Conservation (phyloP, 1,284 basidiomycete genomes). For the Taiwanofungus camphoratus region DNA sequence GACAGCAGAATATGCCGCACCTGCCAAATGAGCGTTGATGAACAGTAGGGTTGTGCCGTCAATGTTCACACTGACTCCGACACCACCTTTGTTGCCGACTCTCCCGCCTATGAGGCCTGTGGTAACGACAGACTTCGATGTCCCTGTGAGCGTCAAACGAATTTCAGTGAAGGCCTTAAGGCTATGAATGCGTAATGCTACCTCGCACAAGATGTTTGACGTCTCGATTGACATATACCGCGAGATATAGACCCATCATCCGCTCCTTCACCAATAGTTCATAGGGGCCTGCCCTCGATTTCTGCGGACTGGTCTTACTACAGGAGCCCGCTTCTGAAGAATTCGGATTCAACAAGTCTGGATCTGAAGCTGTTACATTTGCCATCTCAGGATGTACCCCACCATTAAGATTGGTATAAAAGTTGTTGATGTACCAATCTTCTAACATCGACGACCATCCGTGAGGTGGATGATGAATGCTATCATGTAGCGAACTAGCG, state of each 20-base stretch:
- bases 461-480: slow-evolving; percentile 22
- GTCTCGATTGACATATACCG: slow-evolving; percentile 68
- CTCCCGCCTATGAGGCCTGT: slow-evolving; percentile 84
- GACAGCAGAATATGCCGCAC: slow-evolving; percentile 31
- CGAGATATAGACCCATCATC: slow-evolving; percentile 83
- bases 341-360: slow-evolving; percentile 5
- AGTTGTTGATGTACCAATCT: slow-evolving; percentile 56
- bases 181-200: slow-evolving; percentile 19
- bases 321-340: slow-evolving; percentile 13
- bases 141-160: slow-evolving; percentile 34
- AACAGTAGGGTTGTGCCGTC: slow-evolving; percentile 74
- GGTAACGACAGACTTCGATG: slow-evolving; percentile 70
- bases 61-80: slow-evolving; percentile 77
- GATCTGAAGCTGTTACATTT: slow-evolving; percentile 3
- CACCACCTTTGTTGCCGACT: slow-evolving; percentile 82
- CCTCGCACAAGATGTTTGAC: slow-evolving; percentile 55
- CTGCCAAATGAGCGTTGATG: slow-evolving; percentile 84
- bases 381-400: not conserved
- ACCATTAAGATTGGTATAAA: slow-evolving; percentile 16
- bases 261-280: slow-evolving; percentile 78
- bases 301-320: slow-evolving; percentile 24
- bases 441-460: slow-evolving; percentile 75
- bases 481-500: slow-evolving; percentile 5
- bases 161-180: slow-evolving; percentile 3
- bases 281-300: slow-evolving; percentile 57